Conservation (phyloP, 768 basidiomycete species). For the Mycena maculata region DNA sequence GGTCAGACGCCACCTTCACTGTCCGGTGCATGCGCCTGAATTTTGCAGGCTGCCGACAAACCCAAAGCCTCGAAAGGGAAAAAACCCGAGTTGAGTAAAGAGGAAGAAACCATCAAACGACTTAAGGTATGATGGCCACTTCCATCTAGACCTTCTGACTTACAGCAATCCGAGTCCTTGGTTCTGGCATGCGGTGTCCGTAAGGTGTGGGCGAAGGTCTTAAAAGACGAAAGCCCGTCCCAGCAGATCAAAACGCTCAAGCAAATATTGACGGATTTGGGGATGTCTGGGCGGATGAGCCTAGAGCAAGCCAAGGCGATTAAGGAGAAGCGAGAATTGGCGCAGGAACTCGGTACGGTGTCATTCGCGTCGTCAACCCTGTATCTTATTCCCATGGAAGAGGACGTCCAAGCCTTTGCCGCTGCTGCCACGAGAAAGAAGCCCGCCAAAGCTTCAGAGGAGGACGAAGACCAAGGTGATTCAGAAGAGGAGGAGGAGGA, state of each 20-base stretch:
- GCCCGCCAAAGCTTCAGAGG: constrained; percentile 40
- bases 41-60: constrained; percentile 40
- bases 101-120: constrained; percentile 80
- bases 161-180: constrained; percentile 60
- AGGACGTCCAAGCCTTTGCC: constrained; percentile 82
- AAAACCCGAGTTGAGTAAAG: constrained; percentile 58
- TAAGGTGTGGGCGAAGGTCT: constrained; percentile 81
- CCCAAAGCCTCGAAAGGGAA: constrained; percentile 47
- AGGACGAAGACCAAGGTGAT: constrained; percentile 40
- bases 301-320: constrained; percentile 86
- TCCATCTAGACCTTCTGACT: neutral
- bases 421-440: constrained; percentile 52
- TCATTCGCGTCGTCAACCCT: neutral
- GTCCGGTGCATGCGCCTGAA: neutral
- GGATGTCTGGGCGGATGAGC: constrained; percentile 83
- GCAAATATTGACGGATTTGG: constrained; percentile 74
- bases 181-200: constrained; percentile 82
- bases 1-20: constrained; percentile 40
- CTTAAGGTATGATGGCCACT: constrained; percentile 66
- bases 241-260: constrained; percentile 76
- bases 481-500: constrained; percentile 51
- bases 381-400: constrained; percentile 48
- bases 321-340: constrained; percentile 78
- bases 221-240: constrained; percentile 66
- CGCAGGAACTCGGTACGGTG: constrained; percentile 79